Base-by-base conservation (phyloP, 140 eudicot species). In the Anethum foeniculum region DNA sequence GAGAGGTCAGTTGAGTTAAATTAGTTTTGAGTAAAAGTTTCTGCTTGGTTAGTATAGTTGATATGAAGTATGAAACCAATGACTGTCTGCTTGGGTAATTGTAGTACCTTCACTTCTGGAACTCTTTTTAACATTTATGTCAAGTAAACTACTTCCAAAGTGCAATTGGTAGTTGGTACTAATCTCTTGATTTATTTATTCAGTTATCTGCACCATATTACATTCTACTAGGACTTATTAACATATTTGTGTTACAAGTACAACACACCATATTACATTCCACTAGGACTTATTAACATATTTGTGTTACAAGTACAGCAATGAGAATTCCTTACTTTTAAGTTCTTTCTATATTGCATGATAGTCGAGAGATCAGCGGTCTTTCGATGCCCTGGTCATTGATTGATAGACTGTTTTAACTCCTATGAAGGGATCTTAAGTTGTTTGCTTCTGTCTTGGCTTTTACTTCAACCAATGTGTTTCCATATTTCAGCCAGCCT, bases 1-100 rank as follows among this genome's bases (percentile, higher is more conserved):
- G 96, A 77, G 91, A 94, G 97, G 99, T 95, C 4, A 89, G 87
- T 64, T 12, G 41, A 23, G 58, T 75, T 75, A 41, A 41, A 12
- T 78, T 34, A 30, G 13, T 38, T 41, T 41, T 16, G 21, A 60
- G 81, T 34, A 41, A 15, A 15, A 2, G 71, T 64, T 27, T 28
- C 38, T 64, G 38, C 71, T 25, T 62, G 69, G 34, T 7, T 23
- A 23, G 34, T 62, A 25, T 62, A n/a, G 34, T 27, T 25, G 34
- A 25, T 25, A 10, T 19, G 6, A 1, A 16, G 16, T 28, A 65
- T 27, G 7, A 25, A 65, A 65, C 2, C 19, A 65, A 30, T 1
- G 15, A 32, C 23, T 32, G 3, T 1, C n/a, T 67, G 23, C 74
- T 67, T 15, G 11, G 43, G 23, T 67, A 30, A 30, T 14, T 41